Base-by-base conservation (phyloP, 805 yeast species). In the Wilhelminamyces savonicus region DNA sequence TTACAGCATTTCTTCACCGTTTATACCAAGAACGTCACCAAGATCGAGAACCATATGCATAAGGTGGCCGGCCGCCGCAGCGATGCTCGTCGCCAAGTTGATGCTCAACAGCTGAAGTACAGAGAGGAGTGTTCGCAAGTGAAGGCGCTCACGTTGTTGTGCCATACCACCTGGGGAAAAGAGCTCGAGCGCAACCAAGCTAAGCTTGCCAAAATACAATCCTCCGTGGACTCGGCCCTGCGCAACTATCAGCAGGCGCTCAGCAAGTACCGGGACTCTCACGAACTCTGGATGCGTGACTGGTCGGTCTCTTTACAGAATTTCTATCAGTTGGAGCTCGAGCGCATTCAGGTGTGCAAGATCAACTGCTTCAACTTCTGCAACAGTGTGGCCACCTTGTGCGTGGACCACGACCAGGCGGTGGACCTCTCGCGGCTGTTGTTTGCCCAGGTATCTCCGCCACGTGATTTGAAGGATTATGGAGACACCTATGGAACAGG, bases 331-430 rank as follows among this genome's bases (percentile, higher is more conserved):
- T 53, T 82, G 27, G 95, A 85, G 48, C 73, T 75, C 28, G 86
- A 82, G 48, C 69, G 88, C 38, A 71, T 83, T 32, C 80, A 79
- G 43, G 70, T 77, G 37, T 48, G 82, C 33, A 80, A 83, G 44
- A 62, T 79, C 12, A 82, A 78, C 41, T 54, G 86, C 35, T 86
- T 94, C 82, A 82, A 77, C 24, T 84, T 68, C 46, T 76, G 90
- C 27, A 85, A 85, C 53, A 66, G 77, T 23, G 64, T 82, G 7
- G 82, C 94, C 6, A 68, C 84, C 0, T 66, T 78, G 3, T 86
- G 95, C 49, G 88, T 85, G 19, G 73, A 76, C 25, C 82, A 80
- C 44, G 95, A 86, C 48, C 79, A 75, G 37, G 69, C 82, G 7
- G 83, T 82, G 32, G 95, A 86, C 47, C 64, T 64, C 30, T 71